Base-by-base conservation (phyloP, 129 eudicot species). In the Arctium minus region DNA sequence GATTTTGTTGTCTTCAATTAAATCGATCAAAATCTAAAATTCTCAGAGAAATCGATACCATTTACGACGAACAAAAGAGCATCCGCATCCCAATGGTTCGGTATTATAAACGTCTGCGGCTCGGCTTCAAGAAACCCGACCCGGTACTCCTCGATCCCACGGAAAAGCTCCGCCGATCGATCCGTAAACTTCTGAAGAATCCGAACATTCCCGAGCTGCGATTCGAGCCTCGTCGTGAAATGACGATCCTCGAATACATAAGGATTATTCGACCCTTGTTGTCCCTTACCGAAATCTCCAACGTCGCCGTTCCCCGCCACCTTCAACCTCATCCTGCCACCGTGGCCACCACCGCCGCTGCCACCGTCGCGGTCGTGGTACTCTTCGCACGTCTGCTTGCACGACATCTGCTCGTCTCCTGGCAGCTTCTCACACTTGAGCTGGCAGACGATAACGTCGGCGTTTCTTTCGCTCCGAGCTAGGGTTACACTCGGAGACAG, bases 41-140 rank as follows among this genome's bases (percentile, higher is more conserved):
- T 39, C 1, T 40, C 7, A 3, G 0, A 8, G 39, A 65, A 46
- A 69, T 36, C 0, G 18, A 6, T 86, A 93, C 99, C 99, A 3
- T 84, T 78, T 12, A 84, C 89, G 17, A 96, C 97, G 73, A 82
- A 90, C 83, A 84, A 13, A 27, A 96, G 29, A n/a, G 79, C 48
- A 0, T 96, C 93, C 0, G 99, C 95, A 60, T 96, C 98, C 81
- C 83, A 88, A 75, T 96, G 97, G 11, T 69, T 82, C 0, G 99
- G 99, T 18, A 86, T 37, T 0, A 90, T 17, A 73, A 96, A 93
- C 64, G 97, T 92, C 8, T 86, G 93, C 6, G 99, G 99, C 8
- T 90, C 82, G 17, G 92, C 92, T 78, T 91, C 98, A 10, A 91
- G 88, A 18, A 91, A 80, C 3, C 75, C 79, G 65, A 93, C 86